phyloP scores from a whole-genome alignment of 768 basidiomycete species.

The Hirschioporus abietinus region DNA sequence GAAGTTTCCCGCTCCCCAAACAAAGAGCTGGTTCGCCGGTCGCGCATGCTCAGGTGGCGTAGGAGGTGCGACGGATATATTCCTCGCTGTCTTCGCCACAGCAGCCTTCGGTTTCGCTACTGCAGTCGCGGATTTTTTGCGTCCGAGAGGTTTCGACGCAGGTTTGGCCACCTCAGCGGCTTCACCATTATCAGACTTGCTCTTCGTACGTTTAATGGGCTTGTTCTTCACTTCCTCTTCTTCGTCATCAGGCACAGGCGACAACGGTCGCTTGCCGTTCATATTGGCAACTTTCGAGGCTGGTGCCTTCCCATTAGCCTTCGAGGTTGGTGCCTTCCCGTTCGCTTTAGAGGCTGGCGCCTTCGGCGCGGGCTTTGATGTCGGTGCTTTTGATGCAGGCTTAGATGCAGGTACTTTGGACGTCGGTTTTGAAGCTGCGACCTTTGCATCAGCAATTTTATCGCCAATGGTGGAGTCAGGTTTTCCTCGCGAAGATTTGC shows the following conservation, averaged over 20 bases:
- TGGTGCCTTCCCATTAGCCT: constrained; percentile 4
- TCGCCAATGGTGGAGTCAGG: constrained; percentile 23
- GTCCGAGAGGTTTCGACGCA: constrained; percentile 12
- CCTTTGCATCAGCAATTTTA: constrained; percentile 19
- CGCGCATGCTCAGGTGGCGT: constrained; percentile 47
- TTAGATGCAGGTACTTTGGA: constrained; percentile 23
- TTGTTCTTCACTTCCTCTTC: background rate
- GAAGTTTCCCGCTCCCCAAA: constrained; percentile 91
- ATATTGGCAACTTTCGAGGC: constrained; percentile 21
- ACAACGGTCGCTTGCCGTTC: constrained; percentile 16
- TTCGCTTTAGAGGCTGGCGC: constrained; percentile 6
- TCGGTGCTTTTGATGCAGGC: constrained; percentile 20
- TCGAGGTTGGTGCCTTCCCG: background rate
- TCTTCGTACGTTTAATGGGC: constrained; percentile 2
- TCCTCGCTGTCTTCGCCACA: constrained; percentile 4
- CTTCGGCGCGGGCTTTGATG: constrained; percentile 20
- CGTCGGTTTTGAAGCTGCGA: constrained; percentile 19
- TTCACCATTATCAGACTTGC: background rate
- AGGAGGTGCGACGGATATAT: constrained; percentile 38
- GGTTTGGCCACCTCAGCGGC: constrained; percentile 29
- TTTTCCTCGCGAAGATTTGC: constrained; percentile 37
- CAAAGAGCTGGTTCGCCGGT: constrained; percentile 72
- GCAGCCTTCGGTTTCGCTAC: constrained; percentile 8
- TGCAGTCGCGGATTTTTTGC: constrained; percentile 22
- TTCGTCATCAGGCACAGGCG: background rate